Base-by-base conservation (phyloP, 176 grass and related monocot species). In the Aegilops longissima region DNA sequence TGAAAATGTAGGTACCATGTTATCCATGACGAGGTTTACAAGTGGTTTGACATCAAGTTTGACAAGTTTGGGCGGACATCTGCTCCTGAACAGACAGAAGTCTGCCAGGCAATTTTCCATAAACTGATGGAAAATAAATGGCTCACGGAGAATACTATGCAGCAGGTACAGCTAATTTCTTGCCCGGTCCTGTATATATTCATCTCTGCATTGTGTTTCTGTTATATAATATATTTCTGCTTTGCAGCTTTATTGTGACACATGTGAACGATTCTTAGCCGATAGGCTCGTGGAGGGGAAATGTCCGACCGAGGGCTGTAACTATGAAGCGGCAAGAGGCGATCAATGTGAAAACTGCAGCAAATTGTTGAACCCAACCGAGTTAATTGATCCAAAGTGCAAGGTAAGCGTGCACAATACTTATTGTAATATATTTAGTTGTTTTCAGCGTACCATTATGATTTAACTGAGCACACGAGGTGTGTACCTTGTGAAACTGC, bases 11-110 rank as follows among this genome's bases (percentile, higher is more conserved):
- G 97, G 86, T 99, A 99, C 20, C 89, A 99, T 87, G 92, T 89
- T 36, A 96, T 99, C 78, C 94, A 99, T 54, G 80, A 44, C 12
- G 94, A 99, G 49, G 90, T 99, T 64, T 99, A 99, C 63, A 87
- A 93, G 85, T 99, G 97, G 97, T 99, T 96, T 80, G 86, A 94
- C 73, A 99, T 99, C 75, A 99, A 95, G 75, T 99, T 99, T 87
- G 97, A 99, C 65, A 89, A 94, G 78, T 99, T 99, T 93, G 97
- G 97, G 23, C 86, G 94, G 12, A 99, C 94, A 21, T 99, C 94
- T 21, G 72, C 72, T 80, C 92, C 92, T 54, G 79, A 96, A 84
- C 94, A 99, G 86, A 96, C 97, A 72, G 90, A 93, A 89, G 89
- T 91, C 54, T 99, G 97, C 83, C 97, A 99, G 86, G 76, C 86